phyloP scores from a whole-genome alignment of 108 stramenopile genomes.

The Nitzschia sp. region DNA sequence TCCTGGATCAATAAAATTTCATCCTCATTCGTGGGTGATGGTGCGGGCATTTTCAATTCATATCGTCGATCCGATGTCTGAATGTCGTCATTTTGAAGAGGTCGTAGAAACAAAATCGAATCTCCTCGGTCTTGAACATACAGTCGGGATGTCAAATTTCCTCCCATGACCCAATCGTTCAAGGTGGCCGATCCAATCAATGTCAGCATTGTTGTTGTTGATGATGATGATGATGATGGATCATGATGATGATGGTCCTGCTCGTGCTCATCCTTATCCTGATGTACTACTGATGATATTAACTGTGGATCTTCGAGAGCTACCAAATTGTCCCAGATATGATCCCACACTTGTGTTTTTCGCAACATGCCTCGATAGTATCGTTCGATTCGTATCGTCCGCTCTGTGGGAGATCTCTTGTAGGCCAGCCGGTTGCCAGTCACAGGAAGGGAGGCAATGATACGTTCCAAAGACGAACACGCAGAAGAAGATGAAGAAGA shows the following conservation, averaged over 20 bases:
- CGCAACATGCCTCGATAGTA: conserved; percentile 18
- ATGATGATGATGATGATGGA: too few relatives aligned
- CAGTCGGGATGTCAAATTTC: conserved; percentile 25
- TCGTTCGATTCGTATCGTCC: conserved; percentile 31
- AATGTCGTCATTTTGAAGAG: conserved; percentile 28
- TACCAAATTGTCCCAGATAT: conserved; percentile 30
- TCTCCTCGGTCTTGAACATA: conserved; percentile 12
- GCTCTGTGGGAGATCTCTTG: background rate
- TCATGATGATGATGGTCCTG: too few relatives aligned
- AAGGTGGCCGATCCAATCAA: conserved; percentile 30
- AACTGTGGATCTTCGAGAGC: conserved; percentile 30
- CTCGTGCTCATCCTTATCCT: too few relatives aligned
- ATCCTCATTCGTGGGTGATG: background rate
- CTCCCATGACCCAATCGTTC: conserved; percentile 43
- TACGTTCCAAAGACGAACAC: background rate
- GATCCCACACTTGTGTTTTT: conserved; percentile 23
- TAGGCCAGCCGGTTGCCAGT: conserved; percentile 8
- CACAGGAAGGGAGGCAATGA: background rate
- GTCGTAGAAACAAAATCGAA: conserved; percentile 22
- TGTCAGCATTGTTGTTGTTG: background rate
- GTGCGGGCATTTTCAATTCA: background rate
- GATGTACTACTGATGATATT: too few relatives aligned
- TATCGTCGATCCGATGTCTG: conserved; percentile 22
- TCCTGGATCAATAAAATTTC: background rate
- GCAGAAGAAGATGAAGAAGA: too few relatives aligned